These are phyloP conservation scores for Triticum monococcum DNA, from an alignment of 176 grass and related monocot genomes.

Conservation along the genomic window DNA sequence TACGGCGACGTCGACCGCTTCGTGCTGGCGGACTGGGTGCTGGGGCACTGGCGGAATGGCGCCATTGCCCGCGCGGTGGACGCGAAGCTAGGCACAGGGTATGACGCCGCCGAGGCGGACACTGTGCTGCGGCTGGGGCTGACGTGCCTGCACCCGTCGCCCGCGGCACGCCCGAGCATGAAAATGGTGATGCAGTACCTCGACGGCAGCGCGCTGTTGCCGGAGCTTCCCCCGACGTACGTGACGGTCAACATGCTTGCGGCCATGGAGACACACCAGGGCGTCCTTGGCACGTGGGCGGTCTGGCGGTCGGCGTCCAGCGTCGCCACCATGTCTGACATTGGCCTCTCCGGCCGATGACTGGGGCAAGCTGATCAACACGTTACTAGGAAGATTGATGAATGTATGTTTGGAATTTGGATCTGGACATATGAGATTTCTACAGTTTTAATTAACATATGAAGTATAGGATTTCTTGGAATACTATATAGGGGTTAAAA, in stretches of 20 bases:
- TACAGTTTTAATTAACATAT: background rate
- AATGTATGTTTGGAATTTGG: too few relatives aligned
- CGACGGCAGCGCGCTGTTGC: constrained; percentile 27
- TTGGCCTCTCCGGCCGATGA: constrained; percentile 37
- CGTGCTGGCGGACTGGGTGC: constrained; percentile 47
- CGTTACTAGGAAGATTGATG: background rate
- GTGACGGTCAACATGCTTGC: constrained; percentile 24
- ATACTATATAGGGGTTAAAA: background rate
- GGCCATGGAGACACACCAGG: background rate
- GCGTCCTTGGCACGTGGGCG: constrained; percentile 10
- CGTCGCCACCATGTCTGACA: constrained; percentile 28
- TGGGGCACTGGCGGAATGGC: constrained; percentile 42
- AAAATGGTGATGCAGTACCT: constrained; percentile 43
- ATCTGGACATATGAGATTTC: background rate
- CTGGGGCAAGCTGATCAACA: background rate
- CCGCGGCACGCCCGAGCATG: constrained; percentile 35
- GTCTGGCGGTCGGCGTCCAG: constrained; percentile 1
- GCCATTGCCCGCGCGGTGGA: constrained; percentile 40
- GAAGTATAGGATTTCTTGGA: background rate
- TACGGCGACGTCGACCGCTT: background rate
- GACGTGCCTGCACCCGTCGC: constrained; percentile 44
- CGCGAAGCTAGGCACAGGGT: constrained; percentile 29
- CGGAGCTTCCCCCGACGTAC: constrained; percentile 32
- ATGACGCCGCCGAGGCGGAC: constrained; percentile 29
- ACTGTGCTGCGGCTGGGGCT: constrained; percentile 34